Percentiles rank a stretch among this genome's conserved stretches.
Conservation (phyloP, 2,329 filamentous ascomycete species). For the Akanthomyces dipterigenus region DNA sequence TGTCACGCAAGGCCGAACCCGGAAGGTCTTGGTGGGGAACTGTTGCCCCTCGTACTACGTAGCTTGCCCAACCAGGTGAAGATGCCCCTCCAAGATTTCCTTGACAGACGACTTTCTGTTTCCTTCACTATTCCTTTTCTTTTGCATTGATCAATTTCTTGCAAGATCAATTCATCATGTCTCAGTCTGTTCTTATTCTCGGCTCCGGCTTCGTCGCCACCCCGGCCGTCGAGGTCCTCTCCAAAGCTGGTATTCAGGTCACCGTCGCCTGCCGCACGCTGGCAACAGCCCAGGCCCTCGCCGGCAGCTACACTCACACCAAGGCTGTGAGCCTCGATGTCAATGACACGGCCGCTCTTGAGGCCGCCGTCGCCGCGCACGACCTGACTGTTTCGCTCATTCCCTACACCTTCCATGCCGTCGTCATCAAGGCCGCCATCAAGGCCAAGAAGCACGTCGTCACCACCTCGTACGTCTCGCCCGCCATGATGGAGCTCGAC, state of each 20-base stretch:
- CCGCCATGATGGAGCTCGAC: constrained; percentile 86
- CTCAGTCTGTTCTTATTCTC: constrained; percentile 10
- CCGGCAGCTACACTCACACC: constrained; percentile 64
- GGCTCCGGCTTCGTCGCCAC: constrained; percentile 13
- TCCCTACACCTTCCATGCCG: constrained; percentile 83
- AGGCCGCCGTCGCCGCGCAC: constrained; percentile 71
- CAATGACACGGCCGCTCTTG: constrained; percentile 65
- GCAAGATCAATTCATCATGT: background rate
- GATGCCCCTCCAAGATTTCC: background rate
- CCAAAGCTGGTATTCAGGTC: constrained; percentile 8
- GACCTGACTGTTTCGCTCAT: constrained; percentile 79
- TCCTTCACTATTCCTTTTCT: background rate
- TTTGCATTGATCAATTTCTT: background rate
- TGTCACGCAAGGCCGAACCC: constrained; percentile 4
- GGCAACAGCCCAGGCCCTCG: constrained; percentile 67
- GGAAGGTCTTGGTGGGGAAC: constrained; percentile 5
- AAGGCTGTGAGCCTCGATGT: constrained; percentile 80
- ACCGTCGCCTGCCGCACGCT: constrained; percentile 68
- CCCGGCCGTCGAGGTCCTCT: constrained; percentile 11
- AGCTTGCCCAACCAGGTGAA: background rate
- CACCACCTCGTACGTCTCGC: constrained; percentile 88
- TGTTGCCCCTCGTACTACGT: constrained; percentile 8
- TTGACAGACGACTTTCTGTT: background rate
- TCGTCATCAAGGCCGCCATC: constrained; percentile 90
- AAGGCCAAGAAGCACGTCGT: constrained; percentile 92